Conservation (phyloP, 768 basidiomycete species). For the Pleurotus sapidus region DNA sequence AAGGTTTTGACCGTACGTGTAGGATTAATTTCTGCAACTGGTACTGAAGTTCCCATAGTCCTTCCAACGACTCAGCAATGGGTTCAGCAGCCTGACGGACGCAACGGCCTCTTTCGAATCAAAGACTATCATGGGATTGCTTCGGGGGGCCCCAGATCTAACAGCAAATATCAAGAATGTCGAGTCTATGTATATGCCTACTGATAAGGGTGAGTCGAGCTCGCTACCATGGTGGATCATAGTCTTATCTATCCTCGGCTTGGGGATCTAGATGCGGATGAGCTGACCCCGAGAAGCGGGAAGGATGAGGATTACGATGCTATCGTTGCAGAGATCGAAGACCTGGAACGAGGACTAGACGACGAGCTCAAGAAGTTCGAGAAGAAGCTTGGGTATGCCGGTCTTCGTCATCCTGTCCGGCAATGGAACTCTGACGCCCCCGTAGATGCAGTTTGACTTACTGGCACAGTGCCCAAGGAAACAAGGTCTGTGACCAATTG, state of each 20-base stretch:
- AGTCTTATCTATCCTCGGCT: background rate
- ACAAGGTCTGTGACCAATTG: slow-evolving; percentile 51
- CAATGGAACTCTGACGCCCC: too few species aligned
- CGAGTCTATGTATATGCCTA: slow-evolving; percentile 62
- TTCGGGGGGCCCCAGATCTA: slow-evolving; percentile 83
- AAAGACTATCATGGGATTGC: slow-evolving; percentile 67
- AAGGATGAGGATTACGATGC: slow-evolving; percentile 85
- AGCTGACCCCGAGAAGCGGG: slow-evolving; percentile 79
- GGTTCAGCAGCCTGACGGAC: slow-evolving; percentile 60
- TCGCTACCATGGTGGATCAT: background rate
- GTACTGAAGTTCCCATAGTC: slow-evolving; percentile 38
- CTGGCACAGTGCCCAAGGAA: slow-evolving; percentile 72
- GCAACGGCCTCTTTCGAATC: slow-evolving; percentile 74
- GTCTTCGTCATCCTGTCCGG: too few species aligned
- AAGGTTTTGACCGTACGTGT: slow-evolving; percentile 68
- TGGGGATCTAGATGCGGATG: slow-evolving; percentile 47
- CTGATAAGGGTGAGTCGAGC: slow-evolving; percentile 52
- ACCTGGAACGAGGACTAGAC: slow-evolving; percentile 71
- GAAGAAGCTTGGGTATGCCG: slow-evolving; percentile 47
- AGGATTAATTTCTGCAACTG: background rate
- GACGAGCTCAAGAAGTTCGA: slow-evolving; percentile 60
- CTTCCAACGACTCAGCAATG: slow-evolving; percentile 71
- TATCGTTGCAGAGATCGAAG: slow-evolving; percentile 66
- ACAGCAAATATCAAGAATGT: slow-evolving; percentile 68
- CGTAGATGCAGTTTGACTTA: slow-evolving; percentile 34